These are phyloP conservation scores for Salix suchowensis DNA, from an alignment of 345 rosid species.

Conservation along the genomic window DNA sequence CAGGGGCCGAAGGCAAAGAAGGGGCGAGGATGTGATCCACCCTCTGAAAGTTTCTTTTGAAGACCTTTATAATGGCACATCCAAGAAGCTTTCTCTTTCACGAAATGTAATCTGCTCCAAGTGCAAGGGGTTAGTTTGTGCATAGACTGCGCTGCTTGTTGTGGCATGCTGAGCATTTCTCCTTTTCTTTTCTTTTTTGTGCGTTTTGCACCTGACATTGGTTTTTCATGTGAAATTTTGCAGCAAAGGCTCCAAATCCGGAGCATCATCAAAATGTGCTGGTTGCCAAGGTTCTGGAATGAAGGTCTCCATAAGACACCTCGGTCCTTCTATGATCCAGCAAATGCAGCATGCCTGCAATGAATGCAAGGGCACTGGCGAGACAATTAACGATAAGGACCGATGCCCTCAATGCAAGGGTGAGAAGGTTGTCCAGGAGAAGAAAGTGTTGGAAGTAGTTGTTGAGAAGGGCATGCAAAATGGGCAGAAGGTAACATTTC, in stretches of 20 bases:
- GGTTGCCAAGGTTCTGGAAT: slow-evolving; percentile 40
- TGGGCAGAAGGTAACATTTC: slow-evolving; percentile 38
- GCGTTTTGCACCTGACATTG: not conserved
- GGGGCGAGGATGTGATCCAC: slow-evolving; percentile 89
- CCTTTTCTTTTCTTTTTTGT: not conserved
- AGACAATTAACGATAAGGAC: slow-evolving; percentile 36
- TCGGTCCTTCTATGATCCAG: slow-evolving; percentile 41
- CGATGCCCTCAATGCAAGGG: slow-evolving; percentile 41
- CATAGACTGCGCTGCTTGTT: not conserved
- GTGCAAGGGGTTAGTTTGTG: slow-evolving; percentile 71
- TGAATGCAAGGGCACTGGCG: slow-evolving; percentile 41
- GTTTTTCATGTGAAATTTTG: not conserved
- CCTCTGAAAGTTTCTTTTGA: slow-evolving; percentile 82
- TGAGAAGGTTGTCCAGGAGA: slow-evolving; percentile 38
- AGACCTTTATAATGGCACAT: slow-evolving; percentile 74
- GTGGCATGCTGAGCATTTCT: not conserved
- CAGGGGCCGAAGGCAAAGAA: slow-evolving; percentile 80
- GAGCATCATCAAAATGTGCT: slow-evolving; percentile 35
- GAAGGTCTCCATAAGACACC: slow-evolving; percentile 40
- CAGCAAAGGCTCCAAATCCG: slow-evolving; percentile 41
- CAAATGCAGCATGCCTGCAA: slow-evolving; percentile 45
- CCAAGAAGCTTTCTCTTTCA: slow-evolving; percentile 79
- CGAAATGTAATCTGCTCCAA: slow-evolving; percentile 70
- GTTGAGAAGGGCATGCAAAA: slow-evolving; percentile 45
- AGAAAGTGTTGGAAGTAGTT: slow-evolving; percentile 37